Conservation (phyloP, 108 stramenopile species). For the Seminavis robusta region DNA sequence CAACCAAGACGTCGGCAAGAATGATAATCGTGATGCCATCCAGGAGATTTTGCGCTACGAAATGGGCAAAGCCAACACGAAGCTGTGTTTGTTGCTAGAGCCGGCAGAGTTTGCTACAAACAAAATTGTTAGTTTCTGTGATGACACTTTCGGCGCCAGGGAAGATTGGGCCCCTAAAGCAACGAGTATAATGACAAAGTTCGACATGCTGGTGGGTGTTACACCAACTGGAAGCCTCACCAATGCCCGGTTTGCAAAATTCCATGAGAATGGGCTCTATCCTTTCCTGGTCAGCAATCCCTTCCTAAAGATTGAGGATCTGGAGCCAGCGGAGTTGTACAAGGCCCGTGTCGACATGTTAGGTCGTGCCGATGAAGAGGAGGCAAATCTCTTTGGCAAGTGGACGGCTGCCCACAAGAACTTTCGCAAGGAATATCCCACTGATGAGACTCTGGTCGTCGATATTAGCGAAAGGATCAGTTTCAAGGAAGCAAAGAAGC, state of each 20-base stretch:
- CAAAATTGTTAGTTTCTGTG: conserved; percentile 44
- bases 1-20: conserved; percentile 27
- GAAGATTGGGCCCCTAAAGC: conserved; percentile 31
- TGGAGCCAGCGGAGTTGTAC: conserved; percentile 23
- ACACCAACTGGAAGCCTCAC: conserved; percentile 38
- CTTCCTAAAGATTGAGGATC: conserved; percentile 36
- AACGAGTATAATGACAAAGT: conserved; percentile 48
- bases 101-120: conserved; percentile 50
- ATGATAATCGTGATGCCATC: conserved; percentile 44
- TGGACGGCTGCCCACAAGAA: conserved; percentile 24
- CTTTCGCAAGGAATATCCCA: conserved; percentile 30
- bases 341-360: conserved; percentile 23
- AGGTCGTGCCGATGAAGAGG: conserved; percentile 15
- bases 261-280: conserved; percentile 24
- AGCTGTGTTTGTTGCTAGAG: conserved; percentile 44
- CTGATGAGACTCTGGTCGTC: conserved; percentile 13
- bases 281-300: conserved; percentile 45
- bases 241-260: conserved; percentile 42
- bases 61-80: conserved; percentile 38
- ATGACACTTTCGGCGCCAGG: conserved; percentile 33
- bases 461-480: conserved; percentile 26
- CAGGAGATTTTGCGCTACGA: conserved; percentile 32
- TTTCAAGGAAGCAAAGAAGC: conserved; percentile 22
- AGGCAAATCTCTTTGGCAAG: conserved; percentile 24
- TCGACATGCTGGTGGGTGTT: conserved; percentile 40